These are phyloP conservation scores for Auriscalpium orientale DNA, from an alignment of 768 basidiomycete species.

Conservation along the genomic window DNA sequence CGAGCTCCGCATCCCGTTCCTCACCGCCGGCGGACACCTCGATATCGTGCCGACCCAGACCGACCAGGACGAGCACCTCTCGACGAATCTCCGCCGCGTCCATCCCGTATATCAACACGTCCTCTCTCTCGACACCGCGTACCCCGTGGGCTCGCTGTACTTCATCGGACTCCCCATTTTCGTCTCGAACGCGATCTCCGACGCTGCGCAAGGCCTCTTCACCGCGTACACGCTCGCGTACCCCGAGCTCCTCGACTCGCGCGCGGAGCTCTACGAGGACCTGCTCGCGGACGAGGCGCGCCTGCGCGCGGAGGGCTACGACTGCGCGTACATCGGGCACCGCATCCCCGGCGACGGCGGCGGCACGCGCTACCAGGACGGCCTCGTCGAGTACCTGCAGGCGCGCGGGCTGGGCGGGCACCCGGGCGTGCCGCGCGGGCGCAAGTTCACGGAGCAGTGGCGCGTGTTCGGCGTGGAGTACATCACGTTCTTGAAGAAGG, in stretches of 20 bases:
- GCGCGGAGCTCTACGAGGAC: constrained; percentile 27
- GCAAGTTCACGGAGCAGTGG: constrained; percentile 44
- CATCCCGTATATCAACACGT: constrained; percentile 49
- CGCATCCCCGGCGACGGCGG: constrained; percentile 26
- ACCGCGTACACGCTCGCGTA: constrained; percentile 37
- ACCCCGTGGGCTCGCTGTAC: constrained; percentile 44
- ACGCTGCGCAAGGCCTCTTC: constrained; percentile 44
- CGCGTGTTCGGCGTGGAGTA: constrained; percentile 29
- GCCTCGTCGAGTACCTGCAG: constrained; percentile 23
- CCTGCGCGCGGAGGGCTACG: constrained; percentile 33
- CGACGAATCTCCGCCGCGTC: constrained; percentile 45
- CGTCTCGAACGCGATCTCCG: constrained; percentile 41
- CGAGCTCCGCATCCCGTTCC: constrained; percentile 44
- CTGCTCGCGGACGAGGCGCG: constrained; percentile 34
- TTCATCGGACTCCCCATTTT: constrained; percentile 47
- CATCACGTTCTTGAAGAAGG: constrained; percentile 28
- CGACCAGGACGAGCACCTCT: constrained; percentile 20
- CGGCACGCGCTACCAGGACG: constrained; percentile 27
- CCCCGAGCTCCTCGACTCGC: constrained; percentile 32
- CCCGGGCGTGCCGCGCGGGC: constrained; percentile 30
- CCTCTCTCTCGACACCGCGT: constrained; percentile 38
- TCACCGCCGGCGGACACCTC: constrained; percentile 19
- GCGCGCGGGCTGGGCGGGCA: constrained; percentile 4
- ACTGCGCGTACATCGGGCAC: constrained; percentile 46
- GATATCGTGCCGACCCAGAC: constrained; percentile 10